These are phyloP conservation scores for Mucor piriformis DNA, from an alignment of 371 early-diverging fungal species.

Conservation along the genomic window DNA sequence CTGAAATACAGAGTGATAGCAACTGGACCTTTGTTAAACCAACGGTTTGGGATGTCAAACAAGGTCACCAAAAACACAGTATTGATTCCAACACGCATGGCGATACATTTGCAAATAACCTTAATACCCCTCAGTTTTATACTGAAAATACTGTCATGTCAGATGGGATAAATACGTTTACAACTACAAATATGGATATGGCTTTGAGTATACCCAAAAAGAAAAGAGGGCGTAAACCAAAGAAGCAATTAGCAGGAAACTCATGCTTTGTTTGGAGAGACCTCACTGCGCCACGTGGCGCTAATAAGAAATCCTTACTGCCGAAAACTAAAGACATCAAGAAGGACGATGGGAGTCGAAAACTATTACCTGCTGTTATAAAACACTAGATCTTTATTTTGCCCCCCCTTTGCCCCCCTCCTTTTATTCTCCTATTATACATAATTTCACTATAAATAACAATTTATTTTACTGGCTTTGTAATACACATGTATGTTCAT, in stretches of 20 bases:
- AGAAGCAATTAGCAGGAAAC: constrained; percentile 50
- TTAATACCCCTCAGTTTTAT: constrained; percentile 8
- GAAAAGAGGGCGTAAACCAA: constrained; percentile 56
- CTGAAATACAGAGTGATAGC: constrained; percentile 21
- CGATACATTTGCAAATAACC: constrained; percentile 1
- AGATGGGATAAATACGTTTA: constrained; percentile 40
- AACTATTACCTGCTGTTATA: background rate
- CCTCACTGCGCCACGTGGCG: constrained; percentile 47
- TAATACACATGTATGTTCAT: background rate
- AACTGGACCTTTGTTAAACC: constrained; percentile 37
- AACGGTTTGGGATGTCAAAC: constrained; percentile 39
- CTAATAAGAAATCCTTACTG: constrained; percentile 26
- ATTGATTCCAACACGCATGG: background rate
- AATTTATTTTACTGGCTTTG: background rate
- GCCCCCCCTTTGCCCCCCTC: background rate
- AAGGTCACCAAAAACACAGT: background rate
- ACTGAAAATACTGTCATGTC: constrained; percentile 9
- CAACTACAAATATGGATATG: constrained; percentile 43
- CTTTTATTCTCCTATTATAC: background rate
- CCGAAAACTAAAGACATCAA: constrained; percentile 1
- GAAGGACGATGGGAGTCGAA: background rate
- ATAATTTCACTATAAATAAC: constrained; percentile 3
- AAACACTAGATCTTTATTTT: background rate
- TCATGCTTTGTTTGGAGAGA: constrained; percentile 57
- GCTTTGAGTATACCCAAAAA: constrained; percentile 50